Conservation (phyloP, 768 basidiomycete genomes). For the Tricholoma terreum region DNA sequence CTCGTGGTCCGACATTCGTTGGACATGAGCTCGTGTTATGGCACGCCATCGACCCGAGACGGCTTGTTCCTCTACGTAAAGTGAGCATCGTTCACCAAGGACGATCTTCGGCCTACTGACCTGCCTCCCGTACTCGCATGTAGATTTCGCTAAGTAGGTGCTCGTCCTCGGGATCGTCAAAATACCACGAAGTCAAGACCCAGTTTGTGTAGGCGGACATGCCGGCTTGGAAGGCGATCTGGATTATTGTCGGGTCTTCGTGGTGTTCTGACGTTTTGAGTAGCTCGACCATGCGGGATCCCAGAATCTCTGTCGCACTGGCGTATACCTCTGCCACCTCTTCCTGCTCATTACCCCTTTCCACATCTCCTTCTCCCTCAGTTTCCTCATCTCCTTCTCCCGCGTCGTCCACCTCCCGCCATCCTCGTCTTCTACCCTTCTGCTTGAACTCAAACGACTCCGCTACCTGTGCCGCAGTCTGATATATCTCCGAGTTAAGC, state of each 20-base stretch:
- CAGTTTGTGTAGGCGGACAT: constrained; percentile 47
- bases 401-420: background rate
- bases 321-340: constrained; percentile 24
- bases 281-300: constrained; percentile 36
- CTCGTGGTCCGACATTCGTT: constrained; percentile 20
- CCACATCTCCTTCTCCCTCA: background rate
- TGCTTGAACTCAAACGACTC: constrained; percentile 33
- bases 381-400: background rate
- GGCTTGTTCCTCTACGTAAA: constrained; percentile 38
- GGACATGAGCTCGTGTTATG: constrained; percentile 31
- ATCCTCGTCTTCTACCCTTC: background rate
- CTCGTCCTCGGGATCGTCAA: constrained; percentile 47
- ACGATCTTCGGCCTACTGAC: constrained; percentile 20
- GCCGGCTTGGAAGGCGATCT: constrained; percentile 43
- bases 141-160: constrained; percentile 38
- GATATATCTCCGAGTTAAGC: constrained; percentile 47
- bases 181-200: constrained; percentile 50
- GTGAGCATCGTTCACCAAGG: background rate
- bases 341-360: background rate
- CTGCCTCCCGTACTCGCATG: constrained; percentile 30
- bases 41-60: constrained; percentile 44
- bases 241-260: constrained; percentile 39
- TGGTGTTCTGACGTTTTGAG: constrained; percentile 36
- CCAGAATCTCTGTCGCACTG: constrained; percentile 27
- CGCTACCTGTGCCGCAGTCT: constrained; percentile 46